phyloP scores from a whole-genome alignment of 164 flowering plant species.

The Liquidambar formosana region DNA sequence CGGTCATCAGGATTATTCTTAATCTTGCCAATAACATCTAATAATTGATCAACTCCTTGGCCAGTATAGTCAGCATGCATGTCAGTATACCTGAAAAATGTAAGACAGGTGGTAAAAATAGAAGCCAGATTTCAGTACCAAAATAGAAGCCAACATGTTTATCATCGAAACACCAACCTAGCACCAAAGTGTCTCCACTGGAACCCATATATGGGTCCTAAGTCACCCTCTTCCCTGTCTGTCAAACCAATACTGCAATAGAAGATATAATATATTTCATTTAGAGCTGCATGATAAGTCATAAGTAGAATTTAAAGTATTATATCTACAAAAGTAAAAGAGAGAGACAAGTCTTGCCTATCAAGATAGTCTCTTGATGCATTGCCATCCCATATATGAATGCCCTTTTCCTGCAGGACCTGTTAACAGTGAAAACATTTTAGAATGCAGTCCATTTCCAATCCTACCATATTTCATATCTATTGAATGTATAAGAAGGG shows the following conservation, averaged over 20 bases:
- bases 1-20: conserved; percentile 82
- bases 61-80: conserved; percentile 97
- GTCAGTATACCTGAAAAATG: conserved; percentile 62
- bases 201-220: conserved; percentile 96
- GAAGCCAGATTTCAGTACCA: neutral
- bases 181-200: conserved; percentile 99
- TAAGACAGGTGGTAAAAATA: neutral
- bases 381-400: conserved; percentile 95
- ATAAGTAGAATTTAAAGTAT: neutral
- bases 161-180: no score
- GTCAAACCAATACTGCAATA: conserved; percentile 62
- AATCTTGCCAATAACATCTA: conserved; percentile 84
- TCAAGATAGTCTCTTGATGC: conserved; percentile 91
- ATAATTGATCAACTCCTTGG: conserved; percentile 90
- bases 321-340: neutral
- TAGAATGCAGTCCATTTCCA: neutral
- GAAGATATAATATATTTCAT: neutral
- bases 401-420: conserved; percentile 80
- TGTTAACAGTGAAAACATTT: conserved; percentile 20
- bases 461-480: no score
- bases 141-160: no score
- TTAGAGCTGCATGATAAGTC: neutral
- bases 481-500: no score
- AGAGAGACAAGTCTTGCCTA: conserved; percentile 34
- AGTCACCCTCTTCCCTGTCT: conserved; percentile 89